Base-by-base conservation (phyloP, 768 basidiomycete genomes). In the Calocybe gangraenosa region DNA sequence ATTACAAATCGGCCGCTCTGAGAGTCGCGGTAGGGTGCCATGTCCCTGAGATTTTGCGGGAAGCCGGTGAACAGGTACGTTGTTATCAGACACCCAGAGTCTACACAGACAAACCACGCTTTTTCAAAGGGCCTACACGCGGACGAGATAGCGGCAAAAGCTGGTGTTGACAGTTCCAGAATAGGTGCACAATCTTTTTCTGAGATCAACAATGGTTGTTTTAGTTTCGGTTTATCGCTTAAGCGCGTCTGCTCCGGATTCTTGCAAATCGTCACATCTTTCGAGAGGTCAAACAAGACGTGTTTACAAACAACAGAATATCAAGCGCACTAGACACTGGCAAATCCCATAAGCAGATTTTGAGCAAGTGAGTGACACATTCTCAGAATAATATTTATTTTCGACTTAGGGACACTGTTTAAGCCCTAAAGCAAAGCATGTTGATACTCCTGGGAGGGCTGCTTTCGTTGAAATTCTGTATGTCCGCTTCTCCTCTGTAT, bases 191-290 rank as follows among this genome's bases (percentile, higher is more conserved):
- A 21, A 14, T 3, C 22, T 5, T 14, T 32, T 14, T 20, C 8
- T 9, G 11, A 22, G 2, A 7, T 8, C 14, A 59, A 53, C 49
- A 3, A 59, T 67, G 2, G 5, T 35, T 35, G 17, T n/a, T 28
- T 28, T 6, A 10, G 5, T 28, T 11, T 28, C 6, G 7, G 5
- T 35, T 35, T n/a, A n/a, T 31, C 14, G 8, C 15, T 14, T 18
- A 22, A 51, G 50, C 37, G 13, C 36, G 50, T 34, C 48, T 67
- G 28, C 53, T 73, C 25, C 61, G 69, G 5, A 48, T 58, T 7
- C 59, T 71, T 3, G 59, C 67, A 2, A 61, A 46, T 20, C 59
- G 64, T 40, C 67, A 70, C 23, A 58, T 63, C 31, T 73, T 65
- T 45, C 56, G 56, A 7, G 71, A 73, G 53, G 51, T 69, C 1